Base-by-base conservation (phyloP, 2,329 filamentous ascomycete species). In the Zarea fungicola region DNA sequence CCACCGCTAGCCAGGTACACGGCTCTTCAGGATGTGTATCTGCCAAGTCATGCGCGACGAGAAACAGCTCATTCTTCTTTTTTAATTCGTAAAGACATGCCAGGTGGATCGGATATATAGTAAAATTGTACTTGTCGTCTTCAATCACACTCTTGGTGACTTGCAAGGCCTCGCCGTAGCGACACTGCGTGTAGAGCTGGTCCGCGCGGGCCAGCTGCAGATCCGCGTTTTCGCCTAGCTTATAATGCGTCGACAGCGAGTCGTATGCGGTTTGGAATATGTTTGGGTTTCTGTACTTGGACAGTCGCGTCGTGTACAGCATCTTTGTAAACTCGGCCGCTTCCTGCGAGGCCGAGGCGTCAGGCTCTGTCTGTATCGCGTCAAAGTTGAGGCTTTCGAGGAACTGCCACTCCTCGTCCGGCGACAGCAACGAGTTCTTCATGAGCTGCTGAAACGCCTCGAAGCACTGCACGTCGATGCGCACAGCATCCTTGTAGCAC, bases 381-480 rank as follows among this genome's bases (percentile, higher is more conserved):
- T 95, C 90, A 63, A 99, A 99, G 68, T 96, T 84, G 19, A 96
- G 77, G 44, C 87, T 89, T 56, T 93, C 85, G 36, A 96, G 77
- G 54, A 96, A 96, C 42, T 84, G 80, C 79, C 92, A 89, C 64
- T 96, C 91, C 66, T 96, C 91, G 29, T 88, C 84, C 0, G 91
- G 90, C 41, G 81, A 82, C 81, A 99, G 87, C 53, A 99, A 77
- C 18, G 88, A 88, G 70, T 99, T 99, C 70, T 90, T 89, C 84
- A 97, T 96, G 48, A 99, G 79, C 71, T 97, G 91, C 60, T 96
- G 91, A 62, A 99, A 97, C 0, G 93, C 93, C 68, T 99, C 93
- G 63, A 96, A 97, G 69, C 93, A 99, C 66, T 96, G 91, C 4
- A 97, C 91, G 63, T 99, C 93, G 61, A 99, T 96, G 53, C 88